Evolutionary conservation across 2,329 filamentous ascomycete species (phyloP), one percentile per base, ranked within the genome.

Genomic region (Colletotrichum salicis): DNA sequence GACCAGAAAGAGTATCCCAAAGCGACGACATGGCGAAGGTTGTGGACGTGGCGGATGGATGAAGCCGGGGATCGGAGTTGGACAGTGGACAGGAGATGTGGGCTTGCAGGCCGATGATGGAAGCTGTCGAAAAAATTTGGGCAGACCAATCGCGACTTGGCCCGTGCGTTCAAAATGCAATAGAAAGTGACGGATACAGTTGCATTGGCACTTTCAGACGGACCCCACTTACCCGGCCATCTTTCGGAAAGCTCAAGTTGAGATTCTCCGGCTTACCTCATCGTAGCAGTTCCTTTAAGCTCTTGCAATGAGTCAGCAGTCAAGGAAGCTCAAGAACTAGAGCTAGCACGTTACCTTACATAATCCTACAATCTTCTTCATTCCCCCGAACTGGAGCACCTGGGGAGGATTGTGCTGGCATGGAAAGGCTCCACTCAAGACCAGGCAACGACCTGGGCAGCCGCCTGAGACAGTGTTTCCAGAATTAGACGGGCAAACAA

Each of bases 1-100:
- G 87, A 77, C 88, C 87, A n/a, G 88, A 90, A 77, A 91, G 84
- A 75, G 89, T 85, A 78, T 89, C 88, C 89, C 89, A 91, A 78
- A 91, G 82, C 59, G 87, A 87, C 66, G 88, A 86, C 87, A 90
- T 90, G 73, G 73, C 82, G 76, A 70, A 55, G 60, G 41, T 54
- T 69, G 73, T 67, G 56, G 60, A 61, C 33, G 37, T 48, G 60
- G 66, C 52, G 51, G 72, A 37, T 64, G 60, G 33, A 64, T 55
- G 66, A 62, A 57, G 70, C 51, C 67, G 61, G 70, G 59, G 61
- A 61, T 72, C 61, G 64, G 62, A 56, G 64, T 64, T 57, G 64
- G 64, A 59, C 37, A 60, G 45, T 51, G 58, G 54, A 55, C 60
- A 67, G 63, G 22, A 70, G 58, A 37, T 48, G 65, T 67, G 51